Conservation (phyloP, 108 stramenopile species). For the Skeletonema costatum region DNA sequence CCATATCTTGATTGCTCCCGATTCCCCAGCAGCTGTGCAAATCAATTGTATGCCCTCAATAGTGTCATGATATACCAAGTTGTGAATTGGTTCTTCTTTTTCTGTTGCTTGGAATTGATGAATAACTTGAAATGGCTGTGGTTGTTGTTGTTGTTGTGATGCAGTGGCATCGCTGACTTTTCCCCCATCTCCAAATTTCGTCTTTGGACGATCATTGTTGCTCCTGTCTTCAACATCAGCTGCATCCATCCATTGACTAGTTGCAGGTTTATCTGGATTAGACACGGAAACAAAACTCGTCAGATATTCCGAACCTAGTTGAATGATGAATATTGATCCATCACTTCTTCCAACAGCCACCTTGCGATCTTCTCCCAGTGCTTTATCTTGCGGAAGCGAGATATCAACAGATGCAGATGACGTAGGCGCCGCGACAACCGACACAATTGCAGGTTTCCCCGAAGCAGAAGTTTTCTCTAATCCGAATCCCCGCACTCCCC, state of each 20-base stretch:
- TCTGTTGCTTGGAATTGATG: constrained; percentile 47
- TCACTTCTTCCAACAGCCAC: constrained; percentile 66
- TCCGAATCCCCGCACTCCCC: constrained; percentile 50
- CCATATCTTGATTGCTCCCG: constrained; percentile 43
- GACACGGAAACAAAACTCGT: constrained; percentile 47
- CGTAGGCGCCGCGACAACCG: neutral
- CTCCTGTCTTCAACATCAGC: constrained; percentile 4
- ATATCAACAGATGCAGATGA: constrained; percentile 9
- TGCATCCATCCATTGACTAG: constrained; percentile 7
- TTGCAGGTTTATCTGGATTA: constrained; percentile 13
- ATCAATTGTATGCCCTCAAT: constrained; percentile 22
- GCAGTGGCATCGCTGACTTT: neutral
- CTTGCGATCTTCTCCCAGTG: constrained; percentile 12
- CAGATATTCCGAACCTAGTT: constrained; percentile 57
- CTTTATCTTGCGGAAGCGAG: constrained; percentile 24
- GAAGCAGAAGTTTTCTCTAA: constrained; percentile 22
- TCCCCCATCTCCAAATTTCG: neutral
- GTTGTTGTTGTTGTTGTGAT: constrained; percentile 4
- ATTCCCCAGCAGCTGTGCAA: constrained; percentile 33
- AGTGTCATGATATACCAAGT: constrained; percentile 40
- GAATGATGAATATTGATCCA: constrained; percentile 58
- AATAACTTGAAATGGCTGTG: constrained; percentile 39
- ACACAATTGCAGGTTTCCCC: neutral
- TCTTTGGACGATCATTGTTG: constrained; percentile 6
- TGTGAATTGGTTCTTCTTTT: constrained; percentile 25